Conservation (phyloP, 768 basidiomycete species). For the Fomitopsis serialis region DNA sequence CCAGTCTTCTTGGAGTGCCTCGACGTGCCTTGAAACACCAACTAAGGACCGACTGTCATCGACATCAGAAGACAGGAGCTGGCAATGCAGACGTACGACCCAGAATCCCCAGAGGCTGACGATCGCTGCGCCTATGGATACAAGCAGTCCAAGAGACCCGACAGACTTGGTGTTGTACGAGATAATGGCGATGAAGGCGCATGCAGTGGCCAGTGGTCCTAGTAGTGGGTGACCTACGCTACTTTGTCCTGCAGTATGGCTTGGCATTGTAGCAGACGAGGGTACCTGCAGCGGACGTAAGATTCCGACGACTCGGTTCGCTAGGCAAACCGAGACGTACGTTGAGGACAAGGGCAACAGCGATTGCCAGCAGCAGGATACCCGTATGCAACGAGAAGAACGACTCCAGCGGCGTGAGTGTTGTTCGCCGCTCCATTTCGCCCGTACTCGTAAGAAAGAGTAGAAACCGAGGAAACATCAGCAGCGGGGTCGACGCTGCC, state of each 20-base stretch:
- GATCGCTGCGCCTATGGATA: conserved; percentile 42
- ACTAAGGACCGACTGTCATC: conserved; percentile 28
- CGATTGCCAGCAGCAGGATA: conserved; percentile 50
- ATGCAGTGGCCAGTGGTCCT: conserved; percentile 49
- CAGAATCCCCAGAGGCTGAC: conserved; percentile 68
- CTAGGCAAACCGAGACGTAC: conserved; percentile 29
- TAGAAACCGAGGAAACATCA: conserved; percentile 57
- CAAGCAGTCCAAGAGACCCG: conserved; percentile 48
- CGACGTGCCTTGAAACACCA: conserved; percentile 54
- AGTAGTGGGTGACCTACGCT: conserved; percentile 56
- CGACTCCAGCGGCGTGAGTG: conserved; percentile 60
- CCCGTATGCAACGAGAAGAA: conserved; percentile 68
- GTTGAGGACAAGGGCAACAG: conserved; percentile 53
- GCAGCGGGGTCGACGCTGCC: conserved; percentile 20
- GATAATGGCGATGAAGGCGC: conserved; percentile 50
- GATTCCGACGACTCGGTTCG: background rate
- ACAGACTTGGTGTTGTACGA: conserved; percentile 60
- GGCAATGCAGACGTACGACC: conserved; percentile 44
- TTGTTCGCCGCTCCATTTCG: conserved; percentile 31
- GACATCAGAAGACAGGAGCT: background rate
- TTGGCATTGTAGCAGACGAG: background rate
- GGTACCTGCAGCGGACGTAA: background rate
- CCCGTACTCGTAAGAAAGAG: conserved; percentile 57
- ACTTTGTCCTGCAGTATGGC: background rate
- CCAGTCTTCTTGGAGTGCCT: conserved; percentile 67